A percentile compares a stretch with the other conserved stretches of the same genome.
These are phyloP conservation scores for Cyberlindnera sargentensis DNA, from an alignment of 805 yeast species.

Conservation along the genomic window DNA sequence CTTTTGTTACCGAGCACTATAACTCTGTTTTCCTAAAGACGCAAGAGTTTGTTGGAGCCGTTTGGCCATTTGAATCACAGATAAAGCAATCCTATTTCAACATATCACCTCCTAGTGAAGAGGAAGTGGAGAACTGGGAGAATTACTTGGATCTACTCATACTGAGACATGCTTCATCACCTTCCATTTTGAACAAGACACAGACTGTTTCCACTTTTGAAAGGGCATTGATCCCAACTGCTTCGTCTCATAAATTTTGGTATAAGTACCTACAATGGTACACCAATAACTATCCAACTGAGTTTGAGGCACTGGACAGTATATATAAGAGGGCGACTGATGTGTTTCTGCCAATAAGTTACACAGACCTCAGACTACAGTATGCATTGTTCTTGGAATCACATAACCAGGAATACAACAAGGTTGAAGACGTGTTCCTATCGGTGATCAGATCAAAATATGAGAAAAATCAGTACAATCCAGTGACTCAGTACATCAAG, in stretches of 20 bases:
- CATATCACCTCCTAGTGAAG: conserved; percentile 35
- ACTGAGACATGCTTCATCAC: conserved; percentile 18
- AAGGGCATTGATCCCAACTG: conserved; percentile 65
- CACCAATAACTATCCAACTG: conserved; percentile 23
- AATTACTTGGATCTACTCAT: conserved; percentile 54
- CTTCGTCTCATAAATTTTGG: conserved; percentile 61
- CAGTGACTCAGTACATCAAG: conserved; percentile 18
- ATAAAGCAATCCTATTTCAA: conserved; percentile 55
- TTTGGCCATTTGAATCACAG: conserved; percentile 70
- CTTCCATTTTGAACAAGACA: conserved; percentile 11
- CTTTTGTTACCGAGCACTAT: conserved; percentile 8
- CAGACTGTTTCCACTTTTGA: conserved; percentile 51
- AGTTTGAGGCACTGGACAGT: conserved; percentile 29
- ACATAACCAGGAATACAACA: conserved; percentile 6
- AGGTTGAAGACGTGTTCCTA: conserved; percentile 17
- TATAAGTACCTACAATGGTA: conserved; percentile 53
- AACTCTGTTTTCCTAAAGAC: conserved; percentile 13
- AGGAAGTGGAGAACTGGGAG: conserved; percentile 50
- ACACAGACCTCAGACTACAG: conserved; percentile 12
- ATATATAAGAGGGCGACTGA: conserved; percentile 46
- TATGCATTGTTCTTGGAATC: conserved; percentile 19
- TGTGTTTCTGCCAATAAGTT: conserved; percentile 28
- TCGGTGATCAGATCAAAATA: conserved; percentile 6
- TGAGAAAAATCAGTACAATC: conserved; percentile 12
- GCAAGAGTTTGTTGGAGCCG: conserved; percentile 20